These are phyloP conservation scores for Butyriboletus loyo DNA, from an alignment of 768 basidiomycete species.

Conservation along the genomic window DNA sequence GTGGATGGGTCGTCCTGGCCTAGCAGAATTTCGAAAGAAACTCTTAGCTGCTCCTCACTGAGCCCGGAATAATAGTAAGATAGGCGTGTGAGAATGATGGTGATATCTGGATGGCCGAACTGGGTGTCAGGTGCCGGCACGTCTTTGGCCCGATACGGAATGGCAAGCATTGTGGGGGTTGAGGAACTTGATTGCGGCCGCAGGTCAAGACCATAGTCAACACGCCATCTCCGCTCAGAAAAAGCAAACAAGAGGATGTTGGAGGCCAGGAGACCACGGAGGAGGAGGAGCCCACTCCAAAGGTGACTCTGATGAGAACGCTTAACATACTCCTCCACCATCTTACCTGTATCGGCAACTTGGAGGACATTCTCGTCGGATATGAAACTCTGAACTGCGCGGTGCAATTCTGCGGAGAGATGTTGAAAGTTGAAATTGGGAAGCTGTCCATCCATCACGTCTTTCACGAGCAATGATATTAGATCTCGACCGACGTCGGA, in stretches of 20 bases:
- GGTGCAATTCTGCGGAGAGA: neutral
- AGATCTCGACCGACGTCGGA: neutral
- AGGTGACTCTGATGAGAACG: neutral
- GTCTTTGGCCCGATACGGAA: constrained; percentile 38
- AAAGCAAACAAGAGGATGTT: constrained; percentile 27
- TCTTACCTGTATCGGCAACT: neutral
- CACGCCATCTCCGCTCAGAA: constrained; percentile 27
- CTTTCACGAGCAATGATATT: neutral
- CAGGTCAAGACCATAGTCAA: neutral
- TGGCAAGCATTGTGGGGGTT: constrained; percentile 29
- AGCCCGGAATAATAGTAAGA: constrained; percentile 30
- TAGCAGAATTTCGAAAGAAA: neutral
- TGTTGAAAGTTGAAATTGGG: constrained; percentile 8
- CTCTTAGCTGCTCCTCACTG: neutral
- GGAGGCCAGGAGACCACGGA: constrained; percentile 30
- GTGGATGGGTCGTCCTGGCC: neutral
- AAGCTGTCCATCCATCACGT: constrained; percentile 10
- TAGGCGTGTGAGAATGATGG: constrained; percentile 29
- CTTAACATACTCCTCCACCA: constrained; percentile 1
- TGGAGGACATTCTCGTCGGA: neutral
- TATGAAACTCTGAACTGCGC: constrained; percentile 14
- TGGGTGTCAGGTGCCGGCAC: constrained; percentile 28
- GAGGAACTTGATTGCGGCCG: neutral
- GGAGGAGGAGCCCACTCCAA: neutral
- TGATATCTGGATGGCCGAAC: constrained; percentile 37